Base-by-base conservation (phyloP, 2,329 filamentous ascomycete genomes). In the Fusarium begoniae region DNA sequence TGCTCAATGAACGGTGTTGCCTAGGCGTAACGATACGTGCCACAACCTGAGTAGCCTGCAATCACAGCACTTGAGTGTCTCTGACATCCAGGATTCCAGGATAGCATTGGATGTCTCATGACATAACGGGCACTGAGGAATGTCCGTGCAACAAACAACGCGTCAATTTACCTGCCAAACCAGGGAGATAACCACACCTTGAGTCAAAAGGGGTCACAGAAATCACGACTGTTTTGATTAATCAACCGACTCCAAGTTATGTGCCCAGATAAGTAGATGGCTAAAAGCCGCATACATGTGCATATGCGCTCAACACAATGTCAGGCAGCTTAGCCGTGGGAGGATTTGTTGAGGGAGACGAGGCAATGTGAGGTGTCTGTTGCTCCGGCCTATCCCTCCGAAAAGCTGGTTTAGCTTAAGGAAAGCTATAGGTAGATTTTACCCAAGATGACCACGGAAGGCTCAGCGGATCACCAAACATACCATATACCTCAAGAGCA, bases 371-470 rank as follows among this genome's bases (percentile, higher is more conserved):
- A 56, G 47, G 59, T 67, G 45, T 45, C 59, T 58, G 26, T 53
- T 70, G 60, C 56, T 62, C 64, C 58, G 57, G 37, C 28, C 22
- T 65, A 65, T 65, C 69, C 66, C 57, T 73, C 63, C 55, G 73
- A 71, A 75, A 75, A 69, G 63, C 44, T 65, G 67, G 41, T 65
- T 69, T 69, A 66, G 73, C 61, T 66, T 60, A 72, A 74, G 51
- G 51, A 66, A 70, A 73, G 48, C 30, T 24, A 35, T 53, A 35
- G 20, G 13, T 28, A 22, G 48, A 35, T n/a, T 53, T 51, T 35
- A 35, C 13, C 30, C 30, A 13, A 24, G 6, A 35, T 35, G 32
- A 35, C 20, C 17, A 35, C 20, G n/a, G 12, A 53, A 26, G 48
- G 48, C 30, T 24, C 30, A 18, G 22, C 30, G 48, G 17, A 53